Base-by-base conservation (phyloP, 768 basidiomycete genomes). In the Tephrocybe sp. region DNA sequence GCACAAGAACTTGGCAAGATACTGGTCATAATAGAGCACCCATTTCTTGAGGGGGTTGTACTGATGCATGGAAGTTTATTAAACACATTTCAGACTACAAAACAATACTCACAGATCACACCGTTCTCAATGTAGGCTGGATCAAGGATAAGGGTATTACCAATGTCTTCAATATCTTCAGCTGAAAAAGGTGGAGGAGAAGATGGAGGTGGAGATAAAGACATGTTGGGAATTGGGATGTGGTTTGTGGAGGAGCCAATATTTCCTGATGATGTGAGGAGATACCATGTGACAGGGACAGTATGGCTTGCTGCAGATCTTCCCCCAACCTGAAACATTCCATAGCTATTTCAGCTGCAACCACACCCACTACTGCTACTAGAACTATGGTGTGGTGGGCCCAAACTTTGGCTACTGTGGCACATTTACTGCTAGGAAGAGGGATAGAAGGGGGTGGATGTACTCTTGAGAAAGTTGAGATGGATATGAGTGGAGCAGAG, bases 41-140 rank as follows among this genome's bases (percentile, higher is more conserved):
- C 28, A 50, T 23, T 42, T 23, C 12, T 50, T 50, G 4, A 50
- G 39, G 3, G 40, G 48, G n/a, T 50, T 24, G 23, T 41, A 33
- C 48, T 50, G 10, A 40, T 15, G 11, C 15, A 30, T 17, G 10
- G n/a, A 26, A 18, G 2, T n/a, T 32, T 12, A 33, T 24, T 30
- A n/a, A 17, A 33, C 2, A 18, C 8, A 18, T n/a, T 25, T 2
- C 1, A n/a, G n/a, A 14, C 15, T 4, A n/a, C 6, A 4, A 28
- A 30, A 32, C 6, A 36, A n/a, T n/a, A 15, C 34, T 15, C 34
- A 36, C 17, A 7, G 14, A 36, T 14, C 34, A 36, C 15, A 36
- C 34, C 15, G 17, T 36, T 36, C 15, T 36, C 34, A 5, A 36
- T 17, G 15, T 36, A 36, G 34, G 34, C 34, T 8, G 34, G 34